These are phyloP conservation scores for Plasmodium ovale DNA, from an alignment of 169 alveolate species.

Conservation along the genomic window DNA sequence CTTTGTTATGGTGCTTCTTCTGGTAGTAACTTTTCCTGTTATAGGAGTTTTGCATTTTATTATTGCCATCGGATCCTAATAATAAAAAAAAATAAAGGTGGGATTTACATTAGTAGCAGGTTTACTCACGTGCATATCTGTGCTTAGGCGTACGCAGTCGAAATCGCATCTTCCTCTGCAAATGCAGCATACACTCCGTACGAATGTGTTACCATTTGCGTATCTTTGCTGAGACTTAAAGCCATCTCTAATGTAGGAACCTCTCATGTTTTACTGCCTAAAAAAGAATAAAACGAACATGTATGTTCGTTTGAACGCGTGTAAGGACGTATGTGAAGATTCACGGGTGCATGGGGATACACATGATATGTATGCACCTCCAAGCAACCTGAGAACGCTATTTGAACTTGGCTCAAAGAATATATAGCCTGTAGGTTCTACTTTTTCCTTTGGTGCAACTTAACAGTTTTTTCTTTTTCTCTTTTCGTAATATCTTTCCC, in stretches of 20 bases:
- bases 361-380: no score
- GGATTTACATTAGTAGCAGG: no score
- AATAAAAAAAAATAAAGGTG: no score
- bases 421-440: no score
- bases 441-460: no score
- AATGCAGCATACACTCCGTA: no score
- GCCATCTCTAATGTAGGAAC: conserved; percentile 69
- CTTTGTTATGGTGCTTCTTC: conserved; percentile 45
- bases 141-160: not conserved
- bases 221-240: conserved; percentile 59
- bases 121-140: not conserved
- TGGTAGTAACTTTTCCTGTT: conserved; percentile 40
- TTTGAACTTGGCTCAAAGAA: no score
- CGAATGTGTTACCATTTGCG: conserved; percentile 48
- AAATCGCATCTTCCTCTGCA: not conserved
- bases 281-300: no score
- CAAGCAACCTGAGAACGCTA: no score
- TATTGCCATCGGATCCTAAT: conserved; percentile 60
- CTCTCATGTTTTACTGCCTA: conserved; percentile 67
- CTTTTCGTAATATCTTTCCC: not conserved
- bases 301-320: no score
- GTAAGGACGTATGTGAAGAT: no score
- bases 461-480: not conserved
- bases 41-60: conserved; percentile 20
- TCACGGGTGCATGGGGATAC: no score